These are phyloP conservation scores for Acanthamoeba quina DNA, from an alignment of 208 protist species.

Conservation along the genomic window DNA sequence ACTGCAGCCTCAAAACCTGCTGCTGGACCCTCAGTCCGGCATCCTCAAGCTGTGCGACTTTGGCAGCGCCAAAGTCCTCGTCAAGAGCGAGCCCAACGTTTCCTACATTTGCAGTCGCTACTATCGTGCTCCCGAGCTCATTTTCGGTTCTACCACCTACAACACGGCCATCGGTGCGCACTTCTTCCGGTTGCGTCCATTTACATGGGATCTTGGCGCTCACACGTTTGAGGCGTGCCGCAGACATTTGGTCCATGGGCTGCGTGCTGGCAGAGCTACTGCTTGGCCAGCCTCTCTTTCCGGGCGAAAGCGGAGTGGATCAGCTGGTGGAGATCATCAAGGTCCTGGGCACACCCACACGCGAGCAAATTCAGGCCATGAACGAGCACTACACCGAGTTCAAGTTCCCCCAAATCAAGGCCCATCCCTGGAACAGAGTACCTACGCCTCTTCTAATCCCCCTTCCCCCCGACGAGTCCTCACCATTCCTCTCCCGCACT, in stretches of 20 bases:
- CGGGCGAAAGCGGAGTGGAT: slow-evolving; percentile 93
- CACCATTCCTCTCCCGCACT: neutral
- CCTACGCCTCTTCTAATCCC: slow-evolving; percentile 6
- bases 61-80: slow-evolving; percentile 88
- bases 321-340: slow-evolving; percentile 97
- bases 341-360: slow-evolving; percentile 88
- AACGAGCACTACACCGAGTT: slow-evolving; percentile 96
- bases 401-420: slow-evolving; percentile 97
- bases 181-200: neutral
- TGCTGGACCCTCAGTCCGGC: slow-evolving; percentile 92
- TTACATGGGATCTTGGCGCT: too few species aligned
- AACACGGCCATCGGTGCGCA: slow-evolving; percentile 93
- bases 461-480: slow-evolving; percentile 20
- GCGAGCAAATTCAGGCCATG: slow-evolving; percentile 94
- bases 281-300: slow-evolving; percentile 97
- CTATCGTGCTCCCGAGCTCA: slow-evolving; percentile 97
- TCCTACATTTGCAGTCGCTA: slow-evolving; percentile 97
- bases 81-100: slow-evolving; percentile 93
- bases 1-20: slow-evolving; percentile 93
- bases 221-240: neutral
- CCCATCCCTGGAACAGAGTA: slow-evolving; percentile 95
- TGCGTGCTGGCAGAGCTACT: slow-evolving; percentile 98
- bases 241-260: slow-evolving; percentile 86
- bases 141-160: slow-evolving; percentile 97
- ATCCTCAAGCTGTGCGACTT: slow-evolving; percentile 98